Base-by-base conservation (phyloP, 2,329 filamentous ascomycete genomes). In the Penicillium crustosum region DNA sequence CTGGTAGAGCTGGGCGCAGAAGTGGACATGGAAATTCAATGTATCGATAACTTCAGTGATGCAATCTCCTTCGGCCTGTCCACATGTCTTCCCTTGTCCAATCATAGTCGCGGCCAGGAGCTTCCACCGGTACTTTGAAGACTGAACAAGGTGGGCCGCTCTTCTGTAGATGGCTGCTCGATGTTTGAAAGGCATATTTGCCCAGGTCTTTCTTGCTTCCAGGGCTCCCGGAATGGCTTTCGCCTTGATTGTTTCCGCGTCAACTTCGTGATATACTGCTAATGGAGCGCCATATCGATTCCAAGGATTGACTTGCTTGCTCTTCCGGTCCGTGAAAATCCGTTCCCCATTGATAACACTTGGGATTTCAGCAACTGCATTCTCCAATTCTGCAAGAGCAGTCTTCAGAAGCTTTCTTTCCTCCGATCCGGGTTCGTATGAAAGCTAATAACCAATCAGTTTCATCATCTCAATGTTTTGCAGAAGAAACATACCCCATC, bases 71-170 rank as follows among this genome's bases (percentile, higher is more conserved):
- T 53, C 56, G 6, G 51, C 51, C 51, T 54, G 51, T 36, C 39
- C 42, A 39, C 25, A 33, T 23, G 49, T 61, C 47, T 60, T 61
- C 57, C 57, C 59, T 49, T 61, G 59, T n/a, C 59, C 59, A 13
- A 60, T 29, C 57, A 61, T 61, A 12, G 59, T 61, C 33, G 57
- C 52, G 1, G 59, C 59, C 51, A 61, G 10, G 4, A 59, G 17
- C 21, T 50, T 39, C 36, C 42, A 52, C 5, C 59, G 53, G 42
- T 61, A 61, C 29, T 36, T 58, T 58, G 25, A 39, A 38, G 50
- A 33, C 23, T 38, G 15, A 19, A 61, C 44, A 2, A 61, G 43
- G 4, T 51, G 21, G 7, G 44, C 52, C 15, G 59, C 59, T 36
- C 48, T 52, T 17, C 31, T 27, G 42, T 31, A 61, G 59, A 61